Percentiles rank a stretch among this genome's conserved stretches.
Evolutionary conservation across 192 early-diverging fungal genomes (phyloP).

Genomic region (Thamnidium elegans): DNA sequence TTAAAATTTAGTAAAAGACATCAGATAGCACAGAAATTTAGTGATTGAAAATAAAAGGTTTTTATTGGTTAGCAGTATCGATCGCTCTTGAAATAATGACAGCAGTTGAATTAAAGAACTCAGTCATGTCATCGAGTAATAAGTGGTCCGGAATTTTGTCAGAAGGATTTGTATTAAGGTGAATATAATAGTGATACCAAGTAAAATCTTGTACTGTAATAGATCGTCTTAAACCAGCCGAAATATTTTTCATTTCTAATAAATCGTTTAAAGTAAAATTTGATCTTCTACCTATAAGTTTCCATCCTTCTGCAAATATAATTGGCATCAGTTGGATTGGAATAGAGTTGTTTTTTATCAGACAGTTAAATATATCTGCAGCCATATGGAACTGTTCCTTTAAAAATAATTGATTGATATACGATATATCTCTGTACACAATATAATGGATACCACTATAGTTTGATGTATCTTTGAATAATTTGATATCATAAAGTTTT

Average conservation of each 20-base stretch:
- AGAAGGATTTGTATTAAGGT: too few species aligned
- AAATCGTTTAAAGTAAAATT: background rate
- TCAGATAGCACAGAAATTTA: too few species aligned
- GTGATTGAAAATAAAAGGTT: background rate
- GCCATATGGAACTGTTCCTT: too few species aligned
- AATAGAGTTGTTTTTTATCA: too few species aligned
- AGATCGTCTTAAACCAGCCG: background rate
- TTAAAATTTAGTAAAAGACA: too few species aligned
- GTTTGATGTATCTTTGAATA: background rate
- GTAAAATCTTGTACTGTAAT: background rate
- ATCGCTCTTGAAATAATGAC: conserved; percentile 3
- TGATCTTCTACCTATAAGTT: too few species aligned
- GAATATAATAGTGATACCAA: background rate
- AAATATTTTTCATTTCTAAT: conserved; percentile 8
- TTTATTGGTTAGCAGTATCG: background rate
- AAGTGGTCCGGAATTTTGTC: too few species aligned
- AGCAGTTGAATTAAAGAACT: conserved; percentile 12
- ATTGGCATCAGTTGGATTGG: too few species aligned
- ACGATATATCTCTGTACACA: too few species aligned
- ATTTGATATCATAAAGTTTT: background rate
- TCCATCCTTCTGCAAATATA: too few species aligned
- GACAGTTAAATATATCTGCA: too few species aligned
- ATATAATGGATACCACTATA: background rate
- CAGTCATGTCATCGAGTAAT: background rate
- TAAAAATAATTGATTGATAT: too few species aligned